Conservation (phyloP, 2,329 filamentous ascomycete species). For the Trichoderma sp. region DNA sequence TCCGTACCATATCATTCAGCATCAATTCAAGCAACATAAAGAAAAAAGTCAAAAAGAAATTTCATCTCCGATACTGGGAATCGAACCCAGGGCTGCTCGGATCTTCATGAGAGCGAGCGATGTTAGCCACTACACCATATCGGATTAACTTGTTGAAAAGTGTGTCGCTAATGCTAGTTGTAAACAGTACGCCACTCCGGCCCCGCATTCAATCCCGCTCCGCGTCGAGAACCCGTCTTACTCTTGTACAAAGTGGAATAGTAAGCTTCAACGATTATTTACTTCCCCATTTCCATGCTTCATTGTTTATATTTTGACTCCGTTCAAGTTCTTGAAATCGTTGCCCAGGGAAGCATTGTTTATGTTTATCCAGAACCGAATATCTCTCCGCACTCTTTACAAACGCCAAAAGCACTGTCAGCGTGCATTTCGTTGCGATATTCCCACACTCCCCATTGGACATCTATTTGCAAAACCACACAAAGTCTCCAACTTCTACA, state of each 20-base stretch:
- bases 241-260: not conserved
- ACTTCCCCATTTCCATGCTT: not conserved
- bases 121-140: slow-evolving; percentile 46
- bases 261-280: not conserved
- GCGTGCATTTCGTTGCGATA: not conserved
- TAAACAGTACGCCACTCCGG: not conserved
- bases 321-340: not conserved
- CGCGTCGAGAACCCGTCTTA: not conserved
- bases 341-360: not conserved
- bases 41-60: slow-evolving; percentile 1
- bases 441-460: not conserved
- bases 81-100: slow-evolving; percentile 32
- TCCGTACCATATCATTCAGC: not conserved
- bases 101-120: slow-evolving; percentile 37
- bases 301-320: not conserved
- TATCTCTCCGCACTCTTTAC: not conserved
- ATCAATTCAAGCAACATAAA: too few relatives aligned
- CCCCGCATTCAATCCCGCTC: not conserved
- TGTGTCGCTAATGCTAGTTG: accelerated
- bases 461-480: not conserved
- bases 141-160: slow-evolving; percentile 32
- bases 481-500: not conserved
- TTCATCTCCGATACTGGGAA: slow-evolving; percentile 30
- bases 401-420: not conserved
- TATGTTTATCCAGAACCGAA: not conserved